Evolutionary conservation across 2,329 filamentous ascomycete species (phyloP).

Genomic region (Botrytis squamosa): DNA sequence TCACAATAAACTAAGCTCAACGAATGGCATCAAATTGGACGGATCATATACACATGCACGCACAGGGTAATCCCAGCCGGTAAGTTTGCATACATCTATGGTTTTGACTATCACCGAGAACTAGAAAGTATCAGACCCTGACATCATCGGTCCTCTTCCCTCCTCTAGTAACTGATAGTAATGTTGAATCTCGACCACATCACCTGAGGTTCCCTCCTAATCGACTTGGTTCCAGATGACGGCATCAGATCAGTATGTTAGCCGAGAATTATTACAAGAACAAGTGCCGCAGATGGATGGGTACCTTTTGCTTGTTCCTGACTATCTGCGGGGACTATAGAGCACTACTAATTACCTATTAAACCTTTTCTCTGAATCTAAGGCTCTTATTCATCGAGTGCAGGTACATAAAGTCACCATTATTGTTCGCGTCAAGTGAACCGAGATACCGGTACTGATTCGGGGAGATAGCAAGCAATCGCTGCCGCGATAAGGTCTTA

Average conservation of each 20-base stretch:
- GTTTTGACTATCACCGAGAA: neutral
- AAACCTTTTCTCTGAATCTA: accelerated
- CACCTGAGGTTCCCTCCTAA: accelerated
- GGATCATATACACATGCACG: neutral
- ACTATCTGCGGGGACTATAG: neutral
- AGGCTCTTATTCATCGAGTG: neutral
- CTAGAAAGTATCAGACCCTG: accelerated
- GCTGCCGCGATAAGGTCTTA: neutral
- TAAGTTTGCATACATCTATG: neutral
- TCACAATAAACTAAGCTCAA: neutral
- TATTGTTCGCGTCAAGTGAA: neutral
- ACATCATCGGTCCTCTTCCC: accelerated
- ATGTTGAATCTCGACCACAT: neutral
- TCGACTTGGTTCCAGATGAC: neutral
- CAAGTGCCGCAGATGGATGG: neutral
- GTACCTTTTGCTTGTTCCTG: neutral
- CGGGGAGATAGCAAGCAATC: too few species aligned
- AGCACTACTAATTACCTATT: neutral
- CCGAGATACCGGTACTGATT: neutral
- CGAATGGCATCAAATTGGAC: neutral
- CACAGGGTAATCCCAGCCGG: accelerated
- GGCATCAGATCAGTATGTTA: neutral
- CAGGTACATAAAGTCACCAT: neutral
- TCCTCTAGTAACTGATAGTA: accelerated
- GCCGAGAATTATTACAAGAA: too few species aligned